Percentiles rank a stretch among this genome's conserved stretches.
Conservation (phyloP, 2,329 filamentous ascomycete genomes). For the Apiospora kogelbergensis region DNA sequence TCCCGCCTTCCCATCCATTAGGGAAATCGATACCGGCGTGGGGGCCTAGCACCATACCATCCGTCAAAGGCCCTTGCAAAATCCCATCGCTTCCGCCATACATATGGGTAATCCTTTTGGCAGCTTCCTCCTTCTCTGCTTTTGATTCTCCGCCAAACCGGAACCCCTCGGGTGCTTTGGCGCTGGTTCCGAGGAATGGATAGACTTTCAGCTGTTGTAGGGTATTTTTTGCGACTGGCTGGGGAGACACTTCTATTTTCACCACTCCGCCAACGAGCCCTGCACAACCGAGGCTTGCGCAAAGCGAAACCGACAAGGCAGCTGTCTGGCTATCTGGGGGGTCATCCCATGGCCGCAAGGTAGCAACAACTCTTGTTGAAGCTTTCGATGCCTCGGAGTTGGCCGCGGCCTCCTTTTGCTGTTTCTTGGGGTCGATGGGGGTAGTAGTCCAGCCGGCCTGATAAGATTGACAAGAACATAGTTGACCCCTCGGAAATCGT, state of each 20-base stretch:
- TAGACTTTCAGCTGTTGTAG: slow-evolving; percentile 72
- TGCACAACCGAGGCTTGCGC: slow-evolving; percentile 67
- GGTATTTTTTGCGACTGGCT: slow-evolving; percentile 65
- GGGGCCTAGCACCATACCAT: slow-evolving; percentile 74
- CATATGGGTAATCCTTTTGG: slow-evolving; percentile 68
- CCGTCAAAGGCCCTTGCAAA: slow-evolving; percentile 81
- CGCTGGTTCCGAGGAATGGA: slow-evolving; percentile 65
- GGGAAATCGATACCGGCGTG: slow-evolving; percentile 53
- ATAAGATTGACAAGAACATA: slow-evolving; percentile 87
- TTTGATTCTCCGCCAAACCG: slow-evolving; percentile 88
- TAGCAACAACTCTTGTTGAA: slow-evolving; percentile 72
- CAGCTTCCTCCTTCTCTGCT: slow-evolving; percentile 75
- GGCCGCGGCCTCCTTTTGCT: slow-evolving; percentile 66
- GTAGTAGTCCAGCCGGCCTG: slow-evolving; percentile 74
- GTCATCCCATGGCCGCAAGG: slow-evolving; percentile 77
- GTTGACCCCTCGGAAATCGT: slow-evolving; percentile 71
- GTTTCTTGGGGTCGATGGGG: slow-evolving; percentile 68
- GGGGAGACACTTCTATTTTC: slow-evolving; percentile 79
- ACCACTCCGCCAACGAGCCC: slow-evolving; percentile 83
- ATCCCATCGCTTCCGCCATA: slow-evolving; percentile 66
- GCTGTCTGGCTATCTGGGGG: slow-evolving; percentile 79
- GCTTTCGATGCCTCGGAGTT: slow-evolving; percentile 49
- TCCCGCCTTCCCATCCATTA: slow-evolving; percentile 77
- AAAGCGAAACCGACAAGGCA: slow-evolving; percentile 77
- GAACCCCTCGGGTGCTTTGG: slow-evolving; percentile 63